Base-by-base conservation (phyloP, 352 stramenopile genomes). In the Phytophthora ohioensis region DNA sequence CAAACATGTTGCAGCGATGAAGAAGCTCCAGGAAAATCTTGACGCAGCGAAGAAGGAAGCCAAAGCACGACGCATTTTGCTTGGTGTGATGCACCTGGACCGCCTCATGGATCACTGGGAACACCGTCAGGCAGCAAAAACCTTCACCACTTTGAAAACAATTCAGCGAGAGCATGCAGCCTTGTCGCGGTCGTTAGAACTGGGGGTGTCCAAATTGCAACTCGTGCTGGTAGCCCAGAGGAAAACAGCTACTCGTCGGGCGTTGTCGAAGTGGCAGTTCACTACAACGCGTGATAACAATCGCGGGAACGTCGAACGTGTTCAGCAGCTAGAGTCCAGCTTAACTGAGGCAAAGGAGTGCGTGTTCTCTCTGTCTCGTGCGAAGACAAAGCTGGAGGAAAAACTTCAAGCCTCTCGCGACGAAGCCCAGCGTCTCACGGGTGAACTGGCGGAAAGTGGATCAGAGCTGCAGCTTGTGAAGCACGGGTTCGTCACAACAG, bases 381-480 rank as follows among this genome's bases (percentile, higher is more conserved):
- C 83, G 5, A 92, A 92, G 58, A 81, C 74, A 6, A 83, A 83
- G 47, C 38, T 91, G 4, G 82, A 90, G 57, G 84, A 92, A 10
- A 87, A 90, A 42, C 69, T 91, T 9, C 59, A 82, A 49, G 41
- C 45, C 7, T 64, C 73, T 27, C 43, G 55, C 11, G 71, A 84
- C 11, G 80, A 88, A 3, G 47, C 36, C 6, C 61, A 85, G 55
- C 75, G 66, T 3, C 58, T 86, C 10, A 66, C 56, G 13, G 74
- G 79, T 15, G 77, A 91, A 21, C n/a, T 90, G 47, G 73, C 55
- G 2, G 79, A 90, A 32, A 78, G 79, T 36, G 66, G 56, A 2
- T 78, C 86, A 0, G 82, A 94, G 57, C 67, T 94, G 34, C 75
- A 83, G 32, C 71, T 92, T 6, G 86, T 84, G n/a, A 94, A 94